These are phyloP conservation scores for Lachnellula hyalina DNA, from an alignment of 2,329 filamentous ascomycete species.

Conservation along the genomic window DNA sequence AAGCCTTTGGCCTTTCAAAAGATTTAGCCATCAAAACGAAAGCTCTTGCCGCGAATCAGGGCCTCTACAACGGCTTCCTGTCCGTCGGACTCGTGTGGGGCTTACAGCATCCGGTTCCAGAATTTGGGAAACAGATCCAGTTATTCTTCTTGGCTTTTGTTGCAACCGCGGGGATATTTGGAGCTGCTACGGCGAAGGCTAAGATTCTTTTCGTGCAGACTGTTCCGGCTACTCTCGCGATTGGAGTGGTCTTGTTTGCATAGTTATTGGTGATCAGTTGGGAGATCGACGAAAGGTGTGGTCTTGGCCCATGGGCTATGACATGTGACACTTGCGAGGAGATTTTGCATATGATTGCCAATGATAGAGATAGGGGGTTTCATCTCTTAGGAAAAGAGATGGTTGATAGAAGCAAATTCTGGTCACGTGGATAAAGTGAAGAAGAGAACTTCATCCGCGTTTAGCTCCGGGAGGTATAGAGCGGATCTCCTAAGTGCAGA, in stretches of 20 bases:
- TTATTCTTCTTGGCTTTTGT: constrained; percentile 46
- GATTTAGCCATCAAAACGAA: constrained; percentile 43
- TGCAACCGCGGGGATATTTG: constrained; percentile 40
- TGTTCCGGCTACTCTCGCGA: constrained; percentile 32
- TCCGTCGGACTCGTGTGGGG: constrained; percentile 44
- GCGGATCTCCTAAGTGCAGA: no score
- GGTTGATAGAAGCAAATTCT: no score
- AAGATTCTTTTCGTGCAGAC: constrained; percentile 42
- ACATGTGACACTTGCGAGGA: no score
- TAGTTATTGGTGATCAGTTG: background rate
- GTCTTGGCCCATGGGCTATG: no score
- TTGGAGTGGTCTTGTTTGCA: constrained; percentile 26
- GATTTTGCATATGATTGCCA: no score
- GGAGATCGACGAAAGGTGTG: no score
- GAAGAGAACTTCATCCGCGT: no score
- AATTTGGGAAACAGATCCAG: constrained; percentile 39
- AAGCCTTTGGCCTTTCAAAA: constrained; percentile 39
- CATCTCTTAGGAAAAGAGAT: no score
- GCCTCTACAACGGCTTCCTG: constrained; percentile 50
- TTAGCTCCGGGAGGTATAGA: no score
- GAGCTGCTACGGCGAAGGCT: constrained; percentile 37
- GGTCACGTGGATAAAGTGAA: no score
- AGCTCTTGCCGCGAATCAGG: constrained; percentile 45
- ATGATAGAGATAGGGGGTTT: no score
- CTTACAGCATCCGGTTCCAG: constrained; percentile 39